Evolutionary conservation across 2,329 filamentous ascomycete species (phyloP).

Genomic region (Alternaria brassicicola): DNA sequence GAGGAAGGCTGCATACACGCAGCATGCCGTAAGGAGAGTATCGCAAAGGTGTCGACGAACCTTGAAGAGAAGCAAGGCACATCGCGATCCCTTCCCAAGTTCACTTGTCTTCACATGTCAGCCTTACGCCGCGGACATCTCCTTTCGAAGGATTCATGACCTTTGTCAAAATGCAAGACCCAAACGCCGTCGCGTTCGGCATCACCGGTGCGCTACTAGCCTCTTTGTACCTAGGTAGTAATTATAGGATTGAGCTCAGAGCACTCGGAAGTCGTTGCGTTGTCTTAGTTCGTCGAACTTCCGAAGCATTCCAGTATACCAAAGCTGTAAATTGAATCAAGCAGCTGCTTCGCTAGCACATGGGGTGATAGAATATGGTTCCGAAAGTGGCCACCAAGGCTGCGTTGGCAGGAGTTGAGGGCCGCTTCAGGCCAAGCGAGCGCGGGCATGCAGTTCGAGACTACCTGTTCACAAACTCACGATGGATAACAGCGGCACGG

Average conservation of each 20-base stretch:
- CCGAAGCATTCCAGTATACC: conserved; percentile 15
- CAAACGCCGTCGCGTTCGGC: conserved; percentile 15
- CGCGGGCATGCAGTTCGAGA: conserved; percentile 15
- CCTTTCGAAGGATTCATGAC: not conserved
- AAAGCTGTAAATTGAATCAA: not conserved
- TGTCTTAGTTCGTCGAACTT: conserved; percentile 17
- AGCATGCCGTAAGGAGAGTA: conserved; percentile 11
- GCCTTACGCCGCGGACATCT: not conserved
- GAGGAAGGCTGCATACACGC: conserved; percentile 36
- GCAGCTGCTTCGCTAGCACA: not conserved
- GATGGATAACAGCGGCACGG: conserved; percentile 15
- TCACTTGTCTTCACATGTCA: conserved; percentile 5
- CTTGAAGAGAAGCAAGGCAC: not conserved
- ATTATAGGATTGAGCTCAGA: conserved; percentile 15
- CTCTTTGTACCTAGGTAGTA: conserved; percentile 1
- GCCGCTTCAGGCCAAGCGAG: conserved; percentile 17
- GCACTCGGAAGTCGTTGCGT: conserved; percentile 17
- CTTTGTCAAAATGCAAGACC: not conserved
- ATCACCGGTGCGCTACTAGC: conserved; percentile 8
- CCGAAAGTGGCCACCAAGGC: not conserved
- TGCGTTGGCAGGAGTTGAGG: conserved; percentile 18
- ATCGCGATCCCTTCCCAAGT: not conserved
- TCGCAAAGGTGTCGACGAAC: not conserved
- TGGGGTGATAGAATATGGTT: not conserved
- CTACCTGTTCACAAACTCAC: conserved; percentile 10